Evolutionary conservation across 1,284 basidiomycete species (phyloP).

Genomic region (Boletellus sp.): DNA sequence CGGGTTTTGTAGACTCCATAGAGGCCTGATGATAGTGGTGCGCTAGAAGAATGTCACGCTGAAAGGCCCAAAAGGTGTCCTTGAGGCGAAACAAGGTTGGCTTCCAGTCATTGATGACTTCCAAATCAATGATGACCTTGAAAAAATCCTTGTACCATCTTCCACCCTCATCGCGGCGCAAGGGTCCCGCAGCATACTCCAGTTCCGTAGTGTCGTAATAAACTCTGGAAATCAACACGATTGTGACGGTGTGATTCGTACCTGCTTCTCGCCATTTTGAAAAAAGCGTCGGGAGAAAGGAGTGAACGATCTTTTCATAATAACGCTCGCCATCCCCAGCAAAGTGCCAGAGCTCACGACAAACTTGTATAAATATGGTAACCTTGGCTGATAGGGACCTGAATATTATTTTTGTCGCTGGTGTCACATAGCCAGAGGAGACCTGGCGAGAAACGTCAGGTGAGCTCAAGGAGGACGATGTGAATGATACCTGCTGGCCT

Average conservation of each 20-base stretch:
- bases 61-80: constrained; percentile 83
- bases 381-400: constrained; percentile 89
- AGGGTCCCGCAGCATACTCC: constrained; percentile 70
- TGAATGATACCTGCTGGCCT: constrained; percentile 50
- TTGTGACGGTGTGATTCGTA: constrained; percentile 91
- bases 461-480: constrained; percentile 2
- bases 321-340: constrained; percentile 94
- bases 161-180: constrained; percentile 68
- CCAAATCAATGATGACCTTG: constrained; percentile 91
- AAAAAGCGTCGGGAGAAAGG: constrained; percentile 85
- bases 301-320: constrained; percentile 94
- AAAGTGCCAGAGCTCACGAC: constrained; percentile 95
- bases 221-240: constrained; percentile 93
- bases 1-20: constrained; percentile 41
- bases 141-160: constrained; percentile 95
- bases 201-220: constrained; percentile 86
- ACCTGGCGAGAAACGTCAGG: constrained; percentile 43
- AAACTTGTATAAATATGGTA: constrained; percentile 93
- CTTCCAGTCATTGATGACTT: constrained; percentile 85
- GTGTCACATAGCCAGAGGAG: constrained; percentile 77
- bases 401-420: constrained; percentile 85
- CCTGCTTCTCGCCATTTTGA: constrained; percentile 76
- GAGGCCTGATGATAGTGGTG: constrained; percentile 77
- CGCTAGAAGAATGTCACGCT: constrained; percentile 81
- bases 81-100: constrained; percentile 84